Conservation (phyloP, 73 alveolate genomes). For the Uronychia setigera region DNA sequence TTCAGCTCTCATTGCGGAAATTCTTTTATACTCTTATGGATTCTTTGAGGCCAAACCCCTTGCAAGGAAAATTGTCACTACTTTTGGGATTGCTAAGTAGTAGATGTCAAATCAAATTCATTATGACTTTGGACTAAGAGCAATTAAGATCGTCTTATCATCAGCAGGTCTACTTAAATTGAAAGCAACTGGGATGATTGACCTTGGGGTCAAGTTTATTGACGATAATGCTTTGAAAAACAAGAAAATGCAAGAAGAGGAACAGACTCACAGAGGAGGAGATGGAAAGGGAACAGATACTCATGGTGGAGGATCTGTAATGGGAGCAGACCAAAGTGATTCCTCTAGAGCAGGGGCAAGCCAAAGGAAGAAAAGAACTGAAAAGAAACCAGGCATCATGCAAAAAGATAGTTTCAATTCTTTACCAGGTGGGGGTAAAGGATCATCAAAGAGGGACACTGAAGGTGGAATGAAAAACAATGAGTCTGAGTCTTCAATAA, state of each 20-base stretch:
- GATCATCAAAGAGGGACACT: not conserved
- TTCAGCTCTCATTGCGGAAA: constrained; percentile 82
- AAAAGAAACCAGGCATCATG: not conserved
- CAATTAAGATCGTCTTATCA: constrained; percentile 75
- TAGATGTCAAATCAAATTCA: constrained; percentile 79
- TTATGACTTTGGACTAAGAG: constrained; percentile 90
- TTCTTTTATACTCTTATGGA: constrained; percentile 84
- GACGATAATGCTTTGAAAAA: constrained; percentile 25
- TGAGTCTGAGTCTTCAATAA: constrained; percentile 12
- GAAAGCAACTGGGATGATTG: constrained; percentile 74
- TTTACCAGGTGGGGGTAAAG: not conserved
- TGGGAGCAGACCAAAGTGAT: not conserved
- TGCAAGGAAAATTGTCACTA: constrained; percentile 80
- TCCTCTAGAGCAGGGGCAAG: not conserved
- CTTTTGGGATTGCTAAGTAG: constrained; percentile 79
- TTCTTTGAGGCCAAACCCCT: constrained; percentile 80
- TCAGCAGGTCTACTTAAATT: constrained; percentile 64
- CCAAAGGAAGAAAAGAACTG: not conserved
- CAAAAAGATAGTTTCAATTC: not conserved
- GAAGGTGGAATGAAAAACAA: not conserved
- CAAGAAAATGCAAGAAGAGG: not conserved
- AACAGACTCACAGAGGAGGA: not conserved
- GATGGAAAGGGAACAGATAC: not conserved
- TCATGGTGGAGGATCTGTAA: not conserved
- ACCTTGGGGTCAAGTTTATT: constrained; percentile 63